Evolutionary conservation across 768 basidiomycete genomes (phyloP).

Genomic region (Rhodotorula kratochvilovae): DNA sequence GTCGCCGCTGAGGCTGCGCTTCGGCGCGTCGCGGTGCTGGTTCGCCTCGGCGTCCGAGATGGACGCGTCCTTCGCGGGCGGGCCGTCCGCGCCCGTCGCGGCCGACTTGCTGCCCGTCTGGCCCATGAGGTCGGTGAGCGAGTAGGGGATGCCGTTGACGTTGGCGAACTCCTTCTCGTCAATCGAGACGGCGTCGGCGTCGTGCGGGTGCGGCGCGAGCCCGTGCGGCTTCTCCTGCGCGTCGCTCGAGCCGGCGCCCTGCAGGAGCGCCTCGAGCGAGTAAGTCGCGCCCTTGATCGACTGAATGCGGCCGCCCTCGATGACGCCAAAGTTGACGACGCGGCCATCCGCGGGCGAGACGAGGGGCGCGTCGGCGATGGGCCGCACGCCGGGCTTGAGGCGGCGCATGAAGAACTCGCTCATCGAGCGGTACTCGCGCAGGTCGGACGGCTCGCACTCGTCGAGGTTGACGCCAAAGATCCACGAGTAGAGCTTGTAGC

Average conservation of each 20-base stretch:
- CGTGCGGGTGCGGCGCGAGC: constrained; percentile 45
- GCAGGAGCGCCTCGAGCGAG: constrained; percentile 81
- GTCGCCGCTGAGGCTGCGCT: constrained; percentile 26
- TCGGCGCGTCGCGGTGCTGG: constrained; percentile 10
- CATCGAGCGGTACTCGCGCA: constrained; percentile 74
- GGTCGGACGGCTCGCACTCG: constrained; percentile 75
- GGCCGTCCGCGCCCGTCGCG: neutral
- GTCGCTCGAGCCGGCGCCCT: constrained; percentile 56
- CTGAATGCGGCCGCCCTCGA: constrained; percentile 71
- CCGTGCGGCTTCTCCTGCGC: constrained; percentile 48
- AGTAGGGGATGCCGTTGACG: constrained; percentile 95
- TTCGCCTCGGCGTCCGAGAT: constrained; percentile 15
- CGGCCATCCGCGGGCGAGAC: constrained; percentile 94
- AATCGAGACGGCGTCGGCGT: constrained; percentile 49
- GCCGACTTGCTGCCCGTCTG: constrained; percentile 16
- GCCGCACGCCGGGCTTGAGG: constrained; percentile 73
- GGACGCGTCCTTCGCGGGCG: constrained; percentile 8
- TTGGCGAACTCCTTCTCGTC: constrained; percentile 87
- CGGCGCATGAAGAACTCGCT: constrained; percentile 93
- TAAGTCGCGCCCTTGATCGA: constrained; percentile 98
- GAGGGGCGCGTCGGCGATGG: constrained; percentile 68
- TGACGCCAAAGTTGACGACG: constrained; percentile 84
- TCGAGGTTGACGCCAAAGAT: constrained; percentile 92
- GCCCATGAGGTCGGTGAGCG: constrained; percentile 82
- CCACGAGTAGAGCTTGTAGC: constrained; percentile 75